Evolutionary conservation across 1,139 yeast genomes (phyloP).

Genomic region (Ogataea hybrid): DNA sequence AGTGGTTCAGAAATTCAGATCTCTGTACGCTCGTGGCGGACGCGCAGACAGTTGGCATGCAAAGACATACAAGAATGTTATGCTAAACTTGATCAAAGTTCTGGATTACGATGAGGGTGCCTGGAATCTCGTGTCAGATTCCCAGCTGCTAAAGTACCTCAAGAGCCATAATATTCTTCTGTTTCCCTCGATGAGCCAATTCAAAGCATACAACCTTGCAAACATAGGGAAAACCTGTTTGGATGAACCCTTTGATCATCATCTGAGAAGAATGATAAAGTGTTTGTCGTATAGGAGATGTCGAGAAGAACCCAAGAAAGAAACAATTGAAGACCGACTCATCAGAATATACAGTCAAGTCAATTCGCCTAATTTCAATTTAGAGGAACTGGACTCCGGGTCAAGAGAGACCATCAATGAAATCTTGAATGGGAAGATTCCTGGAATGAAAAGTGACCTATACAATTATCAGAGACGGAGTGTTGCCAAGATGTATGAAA

Average conservation of each 20-base stretch:
- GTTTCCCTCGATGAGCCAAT: constrained; percentile 10
- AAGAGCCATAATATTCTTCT: constrained; percentile 14
- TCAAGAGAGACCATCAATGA: constrained; percentile 17
- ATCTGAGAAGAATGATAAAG: constrained; percentile 36
- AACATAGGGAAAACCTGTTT: constrained; percentile 7
- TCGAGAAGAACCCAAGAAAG: background rate
- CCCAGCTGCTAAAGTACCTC: constrained; percentile 12
- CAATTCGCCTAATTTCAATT: constrained; percentile 38
- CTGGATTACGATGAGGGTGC: constrained; percentile 40
- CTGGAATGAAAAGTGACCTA: constrained; percentile 49
- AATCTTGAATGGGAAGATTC: constrained; percentile 33
- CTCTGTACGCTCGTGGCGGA: constrained; percentile 28
- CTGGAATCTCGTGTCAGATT: constrained; percentile 24
- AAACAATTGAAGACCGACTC: constrained; percentile 26
- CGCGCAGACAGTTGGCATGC: constrained; percentile 32
- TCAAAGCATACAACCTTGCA: background rate
- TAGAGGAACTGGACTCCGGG: constrained; percentile 17
- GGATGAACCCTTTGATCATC: constrained; percentile 28
- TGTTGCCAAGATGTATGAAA: constrained; percentile 54
- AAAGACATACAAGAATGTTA: constrained; percentile 31
- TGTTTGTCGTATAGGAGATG: constrained; percentile 16
- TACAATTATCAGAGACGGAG: constrained; percentile 61
- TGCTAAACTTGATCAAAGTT: constrained; percentile 36
- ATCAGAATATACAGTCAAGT: constrained; percentile 39
- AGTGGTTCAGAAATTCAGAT: constrained; percentile 37